Evolutionary conservation across 2,329 filamentous ascomycete genomes (phyloP), one percentile per base, ranked within the genome.

Genomic region (Pyricularia sp.): DNA sequence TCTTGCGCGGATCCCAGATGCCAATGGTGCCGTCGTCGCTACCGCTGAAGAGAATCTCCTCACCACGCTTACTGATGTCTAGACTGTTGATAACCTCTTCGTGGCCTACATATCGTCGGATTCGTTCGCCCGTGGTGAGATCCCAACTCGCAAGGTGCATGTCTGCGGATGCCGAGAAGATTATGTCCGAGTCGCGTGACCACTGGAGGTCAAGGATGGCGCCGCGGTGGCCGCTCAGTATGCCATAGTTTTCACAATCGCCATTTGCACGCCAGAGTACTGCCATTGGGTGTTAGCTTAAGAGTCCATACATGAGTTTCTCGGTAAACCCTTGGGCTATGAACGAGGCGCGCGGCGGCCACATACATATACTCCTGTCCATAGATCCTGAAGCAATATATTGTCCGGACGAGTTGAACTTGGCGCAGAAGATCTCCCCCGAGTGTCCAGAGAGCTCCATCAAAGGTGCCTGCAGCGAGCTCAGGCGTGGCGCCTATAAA

Each of bases 91-190:
- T 90, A n/a, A 97, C 87, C 78, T 97, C 94, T 75, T 97, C 94
- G 76, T 99, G 95, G 0, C 95, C 95, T 12, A 93, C 83, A 76
- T 99, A 96, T 76, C 92, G 88, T 72, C 95, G 90, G 85, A 98
- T 97, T 75, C 95, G 88, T 72, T 90, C 87, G n/a, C 94, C 94
- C 0, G 92, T 94, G 73, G 95, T 94, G 61, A 97, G 81, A 76
- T 99, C 94, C 94, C 94, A 99, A 77, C 92, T 97, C 58, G 94
- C 94, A 33, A 98, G 84, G 73, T 94, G 92, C 86, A 89, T 94
- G 78, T 99, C 95, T 73, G 95, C 94, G 42, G 94, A 97, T 64
- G 94, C 94, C 9, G 94, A 95, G 76, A 94, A 98, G 67, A 99
- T 79, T 61, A 94, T 90, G 75, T 91, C 89, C 25, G 93, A 96